These are phyloP conservation scores for Aspergillus niger DNA, from an alignment of 2,329 filamentous ascomycete genomes.

Conservation along the genomic window DNA sequence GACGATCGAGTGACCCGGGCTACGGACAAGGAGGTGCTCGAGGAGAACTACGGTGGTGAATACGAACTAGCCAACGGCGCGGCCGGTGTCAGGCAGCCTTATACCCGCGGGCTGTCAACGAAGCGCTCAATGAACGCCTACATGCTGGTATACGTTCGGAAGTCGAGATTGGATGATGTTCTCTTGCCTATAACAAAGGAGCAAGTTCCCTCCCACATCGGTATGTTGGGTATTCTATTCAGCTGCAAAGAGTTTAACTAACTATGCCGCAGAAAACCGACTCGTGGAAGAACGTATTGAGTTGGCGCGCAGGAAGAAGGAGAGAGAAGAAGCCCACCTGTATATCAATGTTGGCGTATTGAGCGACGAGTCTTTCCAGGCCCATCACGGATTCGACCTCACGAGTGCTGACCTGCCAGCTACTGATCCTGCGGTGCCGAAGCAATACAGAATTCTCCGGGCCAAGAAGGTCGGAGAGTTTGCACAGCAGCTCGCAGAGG, in stretches of 20 bases:
- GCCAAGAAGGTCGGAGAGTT: constrained; percentile 77
- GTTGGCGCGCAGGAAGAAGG: constrained; percentile 76
- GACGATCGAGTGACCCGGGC: constrained; percentile 96
- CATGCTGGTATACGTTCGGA: constrained; percentile 97
- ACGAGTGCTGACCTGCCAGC: constrained; percentile 64
- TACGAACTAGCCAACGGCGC: constrained; percentile 64
- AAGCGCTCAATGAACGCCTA: constrained; percentile 85
- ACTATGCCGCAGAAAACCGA: constrained; percentile 58
- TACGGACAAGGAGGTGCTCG: constrained; percentile 84
- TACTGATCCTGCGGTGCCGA: constrained; percentile 70
- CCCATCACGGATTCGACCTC: constrained; percentile 83
- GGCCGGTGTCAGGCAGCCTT: constrained; percentile 63
- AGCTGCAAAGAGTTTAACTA: not conserved
- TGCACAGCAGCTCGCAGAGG: constrained; percentile 67
- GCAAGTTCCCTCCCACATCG: constrained; percentile 80
- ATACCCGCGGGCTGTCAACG: constrained; percentile 63
- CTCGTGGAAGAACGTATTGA: constrained; percentile 80
- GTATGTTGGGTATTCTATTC: constrained; percentile 48
- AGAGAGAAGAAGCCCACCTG: constrained; percentile 90
- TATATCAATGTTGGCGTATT: constrained; percentile 85
- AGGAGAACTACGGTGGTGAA: constrained; percentile 95
- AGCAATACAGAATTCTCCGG: constrained; percentile 70
- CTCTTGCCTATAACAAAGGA: constrained; percentile 73
- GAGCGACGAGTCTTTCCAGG: constrained; percentile 76
- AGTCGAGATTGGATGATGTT: constrained; percentile 80